These are phyloP conservation scores for Blastobotrys chiropterorum DNA, from an alignment of 805 yeast species.

Conservation along the genomic window DNA sequence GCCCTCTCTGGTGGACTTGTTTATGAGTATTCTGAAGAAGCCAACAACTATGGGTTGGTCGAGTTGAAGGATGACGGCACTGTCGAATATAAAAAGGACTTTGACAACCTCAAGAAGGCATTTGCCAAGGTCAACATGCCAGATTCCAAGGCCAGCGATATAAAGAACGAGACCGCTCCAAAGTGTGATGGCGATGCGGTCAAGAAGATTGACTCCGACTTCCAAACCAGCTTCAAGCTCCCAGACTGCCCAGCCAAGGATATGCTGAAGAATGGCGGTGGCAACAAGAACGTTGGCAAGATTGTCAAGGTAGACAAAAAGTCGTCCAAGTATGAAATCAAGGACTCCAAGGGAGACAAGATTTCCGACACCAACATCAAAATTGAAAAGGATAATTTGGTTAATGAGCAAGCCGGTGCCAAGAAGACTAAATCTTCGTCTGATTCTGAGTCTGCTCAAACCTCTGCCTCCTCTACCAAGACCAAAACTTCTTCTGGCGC, in stretches of 20 bases:
- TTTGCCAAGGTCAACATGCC: slow-evolving; percentile 38
- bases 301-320: slow-evolving; percentile 24
- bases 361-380: slow-evolving; percentile 22
- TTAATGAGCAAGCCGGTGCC: slow-evolving; percentile 23
- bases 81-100: slow-evolving; percentile 55
- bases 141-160: slow-evolving; percentile 14
- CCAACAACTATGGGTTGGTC: slow-evolving; percentile 75
- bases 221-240: slow-evolving; percentile 27
- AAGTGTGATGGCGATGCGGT: slow-evolving; percentile 22
- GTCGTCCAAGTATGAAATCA: slow-evolving; percentile 26
- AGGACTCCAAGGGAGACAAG: slow-evolving; percentile 27
- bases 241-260: slow-evolving; percentile 34
- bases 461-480: slow-evolving; percentile 17
- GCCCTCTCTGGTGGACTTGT: slow-evolving; percentile 82
- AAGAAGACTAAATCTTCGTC: slow-evolving; percentile 9
- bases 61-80: slow-evolving; percentile 42
- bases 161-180: slow-evolving; percentile 23
- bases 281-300: slow-evolving; percentile 33
- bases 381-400: slow-evolving; percentile 19
- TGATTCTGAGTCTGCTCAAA: slow-evolving; percentile 14
- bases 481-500: slow-evolving; percentile 10
- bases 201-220: slow-evolving; percentile 22
- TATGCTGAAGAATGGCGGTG: slow-evolving; percentile 33
- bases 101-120: slow-evolving; percentile 49
- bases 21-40: slow-evolving; percentile 83